Base-by-base conservation (phyloP, 2,329 filamentous ascomycete species). In the Helotiales sp. region DNA sequence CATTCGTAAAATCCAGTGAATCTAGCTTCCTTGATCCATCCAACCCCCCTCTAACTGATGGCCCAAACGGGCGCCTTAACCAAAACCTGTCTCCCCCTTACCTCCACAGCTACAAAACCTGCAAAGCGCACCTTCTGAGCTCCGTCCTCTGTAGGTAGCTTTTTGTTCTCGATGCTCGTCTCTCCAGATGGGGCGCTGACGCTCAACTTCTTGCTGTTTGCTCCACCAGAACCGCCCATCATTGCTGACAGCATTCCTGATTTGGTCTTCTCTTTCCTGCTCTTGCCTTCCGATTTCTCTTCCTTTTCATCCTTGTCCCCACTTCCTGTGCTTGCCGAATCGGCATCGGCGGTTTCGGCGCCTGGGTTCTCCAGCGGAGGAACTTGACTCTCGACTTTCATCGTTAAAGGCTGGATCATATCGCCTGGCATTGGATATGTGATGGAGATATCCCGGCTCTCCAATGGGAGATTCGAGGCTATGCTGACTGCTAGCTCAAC, bases 401-500 rank as follows among this genome's bases (percentile, higher is more conserved):
- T 97, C 70, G 92, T 84, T 4, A 90, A 86, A 1, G 88, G 82
- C 68, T 90, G 84, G 65, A 98, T 84, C 49, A 84, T 78, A 52
- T 91, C 87, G 50, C 92, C 92, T 0, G 96, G 95, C 65, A 90
- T 81, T 61, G 94, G 93, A 77, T 97, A 97, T 69, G 91, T 88
- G 68, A 99, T 91, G 50, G 89, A 89, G 17, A 99, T 92, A 75
- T 98, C 96, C 70, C 96, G 88, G 73, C 93, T 96, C 80, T 99
- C 96, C 45, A 97, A 81, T 0, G 96, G 95, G 54, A 98, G 81
- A 77, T 97, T 96, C 66, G 90, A 87, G 0, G 92, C 89, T 70
- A 99, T 93, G 68, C 90, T 91, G 32, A 98, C 87, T 0, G 94
- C 93, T 60, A 98, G 85, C 79, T 97, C 94, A 63, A 97, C 86